A percentile compares a stretch with the other conserved stretches of the same genome.
Conservation (phyloP, 495 filamentous ascomycete species). For the Podospora pseudopauciseta region DNA sequence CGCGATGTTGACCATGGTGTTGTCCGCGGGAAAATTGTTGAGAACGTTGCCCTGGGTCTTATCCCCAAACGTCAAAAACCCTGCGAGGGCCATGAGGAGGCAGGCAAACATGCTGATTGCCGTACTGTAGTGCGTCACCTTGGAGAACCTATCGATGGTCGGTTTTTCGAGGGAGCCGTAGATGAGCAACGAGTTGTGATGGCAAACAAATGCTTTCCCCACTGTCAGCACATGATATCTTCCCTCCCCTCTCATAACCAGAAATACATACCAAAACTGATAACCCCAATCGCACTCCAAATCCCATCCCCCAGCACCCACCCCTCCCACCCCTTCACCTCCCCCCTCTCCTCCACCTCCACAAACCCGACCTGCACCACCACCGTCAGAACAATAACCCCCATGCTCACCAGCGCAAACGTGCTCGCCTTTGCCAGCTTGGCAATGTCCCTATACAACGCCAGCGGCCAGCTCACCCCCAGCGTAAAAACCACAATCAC, state of each 20-base stretch:
- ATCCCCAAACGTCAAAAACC: conserved; percentile 90
- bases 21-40: conserved; percentile 91
- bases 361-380: conserved; percentile 76
- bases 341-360: conserved; percentile 64
- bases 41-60: conserved; percentile 91
- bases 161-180: conserved; percentile 93
- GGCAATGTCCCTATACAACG: conserved; percentile 92
- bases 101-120: conserved; percentile 84
- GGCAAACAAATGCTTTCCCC: conserved; percentile 73
- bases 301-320: conserved; percentile 78
- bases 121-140: conserved; percentile 89
- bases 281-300: conserved; percentile 94
- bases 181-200: conserved; percentile 95
- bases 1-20: conserved; percentile 89
- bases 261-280: conserved; percentile 77
- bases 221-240: conserved; percentile 28
- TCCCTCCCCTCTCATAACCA: background rate
- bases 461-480: conserved; percentile 85
- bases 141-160: conserved; percentile 88
- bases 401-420: conserved; percentile 86
- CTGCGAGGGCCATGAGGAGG: conserved; percentile 78
- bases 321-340: conserved; percentile 55
- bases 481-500: conserved; percentile 83
- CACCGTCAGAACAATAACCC: conserved; percentile 82
- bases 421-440: conserved; percentile 97